Conservation (phyloP, 2,329 filamentous ascomycete genomes). For the Colletotrichum sp. region DNA sequence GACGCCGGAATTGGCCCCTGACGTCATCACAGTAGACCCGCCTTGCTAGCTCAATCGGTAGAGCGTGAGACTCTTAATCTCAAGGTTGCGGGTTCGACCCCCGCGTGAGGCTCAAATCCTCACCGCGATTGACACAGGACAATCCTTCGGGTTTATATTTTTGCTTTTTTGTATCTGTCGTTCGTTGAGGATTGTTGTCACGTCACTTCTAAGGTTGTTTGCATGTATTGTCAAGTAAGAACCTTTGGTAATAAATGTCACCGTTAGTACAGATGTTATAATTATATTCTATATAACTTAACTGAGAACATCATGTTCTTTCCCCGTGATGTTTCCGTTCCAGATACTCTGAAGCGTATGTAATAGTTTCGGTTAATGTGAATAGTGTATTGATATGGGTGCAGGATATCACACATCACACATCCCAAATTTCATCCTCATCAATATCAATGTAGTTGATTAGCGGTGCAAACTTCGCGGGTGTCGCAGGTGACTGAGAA, state of each 20-base stretch:
- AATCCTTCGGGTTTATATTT: neutral
- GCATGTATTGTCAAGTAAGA: fast-evolving
- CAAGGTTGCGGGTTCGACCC: constrained; percentile 27
- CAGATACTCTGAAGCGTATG: fast-evolving
- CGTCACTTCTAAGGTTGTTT: no score
- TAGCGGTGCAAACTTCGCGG: neutral
- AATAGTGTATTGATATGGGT: fast-evolving
- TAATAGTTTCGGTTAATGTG: neutral
- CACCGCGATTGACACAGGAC: neutral
- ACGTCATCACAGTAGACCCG: neutral
- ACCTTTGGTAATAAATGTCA: fast-evolving
- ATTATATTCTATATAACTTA: no score
- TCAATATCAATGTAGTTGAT: neutral
- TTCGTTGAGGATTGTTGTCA: no score
- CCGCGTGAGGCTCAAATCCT: constrained; percentile 28
- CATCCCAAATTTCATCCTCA: neutral
- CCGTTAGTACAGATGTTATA: fast-evolving
- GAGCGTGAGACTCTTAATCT: constrained; percentile 73
- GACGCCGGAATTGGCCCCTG: neutral
- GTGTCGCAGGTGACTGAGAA: neutral
- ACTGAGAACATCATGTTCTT: no score
- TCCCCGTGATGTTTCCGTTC: neutral
- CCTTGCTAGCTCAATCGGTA: constrained; percentile 71
- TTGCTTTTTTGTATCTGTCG: neutral
- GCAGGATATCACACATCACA: neutral